Evolutionary conservation across 345 rosid species (phyloP), one percentile per base, ranked within the genome.

Genomic region (Leavenworthia alabamica): DNA sequence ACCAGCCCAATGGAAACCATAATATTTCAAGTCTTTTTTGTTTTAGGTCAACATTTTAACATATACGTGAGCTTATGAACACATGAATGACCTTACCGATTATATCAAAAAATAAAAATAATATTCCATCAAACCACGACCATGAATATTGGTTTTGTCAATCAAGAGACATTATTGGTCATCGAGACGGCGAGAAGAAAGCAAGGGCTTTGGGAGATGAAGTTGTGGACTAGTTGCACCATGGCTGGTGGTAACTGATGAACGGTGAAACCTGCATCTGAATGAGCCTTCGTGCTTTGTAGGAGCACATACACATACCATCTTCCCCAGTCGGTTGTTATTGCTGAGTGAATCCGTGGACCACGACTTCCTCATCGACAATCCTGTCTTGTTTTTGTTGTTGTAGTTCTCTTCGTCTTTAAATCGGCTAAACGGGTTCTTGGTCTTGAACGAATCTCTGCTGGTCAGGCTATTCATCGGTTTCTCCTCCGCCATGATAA

Each of bases 221-320:
- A 36, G 57, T 23, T 48, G 66, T 3, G 47, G 50, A 40, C 46
- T 26, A 10, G 56, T 16, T 55, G 59, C 43, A 63, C 42, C 40
- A 9, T 47, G 70, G 67, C 26, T 64, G 10, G 24, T 40, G 22
- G 17, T 40, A 15, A 60, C 41, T 36, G 71, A 56, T 50, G 75
- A 50, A 24, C 75, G 70, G 65, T 71, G 75, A 47, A 64, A 39
- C 66, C 75, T 64, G 20, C 75, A 71, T 40, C 75, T 64, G 45
- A 71, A 64, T 7, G 75, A 71, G 17, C 75, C 75, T 48, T 63
- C 40, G 9, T 71, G 75, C 46, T 64, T 64, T 17, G 75, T 64
- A 24, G 75, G 71, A 48, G 75, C 24, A 56, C 71, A 56, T 1
- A 71, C 22, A 26, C 74, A 70, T 26, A 53, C 4, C 24, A 17